Evolutionary conservation across 805 yeast species (phyloP).

Genomic region (Metschnikowia colocasiae): DNA sequence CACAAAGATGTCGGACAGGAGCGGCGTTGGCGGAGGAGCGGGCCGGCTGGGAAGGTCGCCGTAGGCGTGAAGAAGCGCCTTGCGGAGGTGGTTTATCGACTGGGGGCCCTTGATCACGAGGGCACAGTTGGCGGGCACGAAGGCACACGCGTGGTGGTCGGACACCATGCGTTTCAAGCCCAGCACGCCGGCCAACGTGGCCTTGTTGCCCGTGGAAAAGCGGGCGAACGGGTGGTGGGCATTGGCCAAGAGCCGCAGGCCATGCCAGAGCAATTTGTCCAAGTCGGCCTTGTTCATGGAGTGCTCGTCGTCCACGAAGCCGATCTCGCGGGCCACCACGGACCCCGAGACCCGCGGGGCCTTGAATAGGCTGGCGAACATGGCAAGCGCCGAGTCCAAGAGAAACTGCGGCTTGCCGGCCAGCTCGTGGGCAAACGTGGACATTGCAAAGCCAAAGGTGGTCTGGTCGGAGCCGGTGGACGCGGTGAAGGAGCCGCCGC

Average conservation of each 20-base stretch:
- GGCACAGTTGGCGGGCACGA: constrained; percentile 47
- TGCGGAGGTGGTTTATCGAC: constrained; percentile 54
- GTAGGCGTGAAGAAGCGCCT: constrained; percentile 40
- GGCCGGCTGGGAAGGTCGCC: background rate
- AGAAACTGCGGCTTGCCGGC: constrained; percentile 26
- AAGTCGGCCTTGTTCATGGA: constrained; percentile 42
- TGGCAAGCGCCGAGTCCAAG: constrained; percentile 44
- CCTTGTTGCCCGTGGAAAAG: constrained; percentile 62
- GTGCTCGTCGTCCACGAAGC: constrained; percentile 67
- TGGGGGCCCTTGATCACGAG: constrained; percentile 65
- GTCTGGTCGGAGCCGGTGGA: constrained; percentile 67
- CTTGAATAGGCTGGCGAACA: constrained; percentile 50
- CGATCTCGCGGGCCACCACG: constrained; percentile 47
- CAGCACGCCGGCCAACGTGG: constrained; percentile 29
- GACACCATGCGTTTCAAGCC: constrained; percentile 29
- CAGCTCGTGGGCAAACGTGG: constrained; percentile 33
- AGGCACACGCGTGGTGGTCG: constrained; percentile 41
- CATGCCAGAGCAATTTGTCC: constrained; percentile 56
- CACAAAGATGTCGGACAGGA: constrained; percentile 10
- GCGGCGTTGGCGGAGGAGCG: background rate
- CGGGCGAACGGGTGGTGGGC: constrained; percentile 50
- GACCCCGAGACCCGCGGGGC: constrained; percentile 47
- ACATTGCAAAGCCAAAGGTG: constrained; percentile 59
- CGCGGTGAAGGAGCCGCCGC: constrained; percentile 64
- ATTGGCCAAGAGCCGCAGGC: constrained; percentile 48